Conservation (phyloP, 2,329 filamentous ascomycete species). For the Colletotrichum limetticola region DNA sequence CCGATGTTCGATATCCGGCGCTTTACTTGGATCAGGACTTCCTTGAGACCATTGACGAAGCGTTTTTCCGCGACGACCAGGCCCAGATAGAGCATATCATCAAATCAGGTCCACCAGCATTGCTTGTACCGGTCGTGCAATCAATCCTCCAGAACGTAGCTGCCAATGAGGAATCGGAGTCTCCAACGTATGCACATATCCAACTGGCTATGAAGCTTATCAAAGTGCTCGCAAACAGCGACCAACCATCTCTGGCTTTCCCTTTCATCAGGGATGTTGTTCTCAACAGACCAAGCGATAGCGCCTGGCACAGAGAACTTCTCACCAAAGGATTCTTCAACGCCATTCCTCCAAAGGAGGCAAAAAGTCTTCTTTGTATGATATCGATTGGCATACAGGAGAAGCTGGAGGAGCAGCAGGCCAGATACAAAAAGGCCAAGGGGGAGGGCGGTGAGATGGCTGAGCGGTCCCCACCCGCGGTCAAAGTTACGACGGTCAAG, state of each 20-base stretch:
- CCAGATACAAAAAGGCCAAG: not conserved
- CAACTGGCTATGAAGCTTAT: not conserved
- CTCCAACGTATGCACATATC: not conserved
- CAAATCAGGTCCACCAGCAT: not conserved
- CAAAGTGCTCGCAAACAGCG: not conserved
- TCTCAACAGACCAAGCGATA: slow-evolving; percentile 6
- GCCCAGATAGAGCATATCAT: not conserved
- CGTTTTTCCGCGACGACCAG: not conserved
- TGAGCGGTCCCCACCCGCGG: not conserved
- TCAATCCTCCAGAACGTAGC: slow-evolving; percentile 3
- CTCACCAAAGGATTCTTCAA: slow-evolving; percentile 8
- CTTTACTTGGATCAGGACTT: slow-evolving; percentile 19
- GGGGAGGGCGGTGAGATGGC: not conserved
- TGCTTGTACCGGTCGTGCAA: not conserved
- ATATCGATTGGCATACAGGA: not conserved
- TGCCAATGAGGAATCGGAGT: not conserved
- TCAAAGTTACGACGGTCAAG: slow-evolving; percentile 25
- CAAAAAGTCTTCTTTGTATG: not conserved
- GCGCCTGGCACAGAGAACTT: slow-evolving; percentile 20
- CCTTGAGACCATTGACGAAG: not conserved
- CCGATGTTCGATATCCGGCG: not conserved
- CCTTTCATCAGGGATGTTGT: slow-evolving; percentile 8
- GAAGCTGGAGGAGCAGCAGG: not conserved
- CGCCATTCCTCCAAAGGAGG: not conserved
- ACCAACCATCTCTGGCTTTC: slow-evolving; percentile 16